Evolutionary conservation across 2,329 filamentous ascomycete species (phyloP).

Genomic region (Plenodomus lindquistii): DNA sequence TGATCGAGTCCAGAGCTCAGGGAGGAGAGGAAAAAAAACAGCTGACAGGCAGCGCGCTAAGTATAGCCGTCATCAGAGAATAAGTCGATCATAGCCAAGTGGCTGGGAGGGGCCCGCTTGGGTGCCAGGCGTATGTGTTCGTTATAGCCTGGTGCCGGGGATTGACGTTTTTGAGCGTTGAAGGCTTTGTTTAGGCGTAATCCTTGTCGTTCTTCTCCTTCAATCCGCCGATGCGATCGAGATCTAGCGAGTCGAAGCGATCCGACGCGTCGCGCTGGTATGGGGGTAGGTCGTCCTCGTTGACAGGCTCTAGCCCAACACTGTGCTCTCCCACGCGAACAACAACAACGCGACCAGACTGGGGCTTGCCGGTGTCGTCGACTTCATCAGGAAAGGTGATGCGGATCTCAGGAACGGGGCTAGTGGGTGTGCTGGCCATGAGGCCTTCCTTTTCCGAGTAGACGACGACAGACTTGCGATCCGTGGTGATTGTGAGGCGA

Average conservation of each 20-base stretch:
- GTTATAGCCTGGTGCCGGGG: conserved; percentile 19
- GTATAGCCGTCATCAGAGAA: conserved; percentile 40
- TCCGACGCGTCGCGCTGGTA: conserved; percentile 81
- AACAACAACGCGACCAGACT: conserved; percentile 86
- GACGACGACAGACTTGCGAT: conserved; percentile 72
- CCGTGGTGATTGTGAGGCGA: conserved; percentile 59
- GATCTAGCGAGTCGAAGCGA: conserved; percentile 90
- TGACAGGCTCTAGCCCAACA: conserved; percentile 84
- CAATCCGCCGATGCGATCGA: conserved; percentile 90
- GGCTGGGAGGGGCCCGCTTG: conserved; percentile 25
- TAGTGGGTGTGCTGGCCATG: conserved; percentile 76
- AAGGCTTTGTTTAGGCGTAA: conserved; percentile 29
- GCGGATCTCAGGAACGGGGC: conserved; percentile 89
- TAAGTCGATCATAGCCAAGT: conserved; percentile 44
- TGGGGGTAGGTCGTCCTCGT: conserved; percentile 74
- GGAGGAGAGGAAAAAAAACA: not conserved
- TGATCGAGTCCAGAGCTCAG: not conserved
- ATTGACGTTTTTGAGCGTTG: conserved; percentile 8
- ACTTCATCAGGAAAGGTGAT: conserved; percentile 98
- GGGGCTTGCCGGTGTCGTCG: conserved; percentile 76
- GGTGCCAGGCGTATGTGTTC: conserved; percentile 11
- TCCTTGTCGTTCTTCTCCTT: conserved; percentile 79
- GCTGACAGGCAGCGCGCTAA: conserved; percentile 28
- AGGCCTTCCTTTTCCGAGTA: conserved; percentile 80
- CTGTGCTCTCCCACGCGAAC: conserved; percentile 88